Evolutionary conservation across 2,329 filamentous ascomycete species (phyloP).

Genomic region (Cladosporium sp.): DNA sequence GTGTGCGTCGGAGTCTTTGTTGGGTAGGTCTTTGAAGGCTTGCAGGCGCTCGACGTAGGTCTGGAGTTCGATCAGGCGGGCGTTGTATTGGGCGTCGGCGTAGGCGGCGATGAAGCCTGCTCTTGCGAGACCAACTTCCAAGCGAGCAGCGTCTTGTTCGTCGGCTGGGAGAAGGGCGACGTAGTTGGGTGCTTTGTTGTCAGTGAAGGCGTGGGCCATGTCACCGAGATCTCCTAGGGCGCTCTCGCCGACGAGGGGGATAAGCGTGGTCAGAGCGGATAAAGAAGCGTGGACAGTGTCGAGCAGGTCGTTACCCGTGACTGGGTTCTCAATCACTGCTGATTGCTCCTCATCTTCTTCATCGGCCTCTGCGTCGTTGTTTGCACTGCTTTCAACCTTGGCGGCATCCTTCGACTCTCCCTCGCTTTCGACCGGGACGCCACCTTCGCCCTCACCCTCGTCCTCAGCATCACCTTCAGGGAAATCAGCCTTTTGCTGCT

Average conservation of each 20-base stretch:
- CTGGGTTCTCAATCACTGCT: constrained; percentile 62
- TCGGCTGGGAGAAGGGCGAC: constrained; percentile 35
- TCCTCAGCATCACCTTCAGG: constrained; percentile 22
- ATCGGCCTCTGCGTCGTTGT: constrained; percentile 26
- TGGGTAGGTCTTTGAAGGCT: constrained; percentile 27
- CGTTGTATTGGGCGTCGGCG: constrained; percentile 54
- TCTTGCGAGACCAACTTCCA: constrained; percentile 48
- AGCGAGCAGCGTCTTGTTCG: constrained; percentile 25
- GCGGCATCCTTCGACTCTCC: constrained; percentile 19
- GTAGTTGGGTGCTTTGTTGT: constrained; percentile 52
- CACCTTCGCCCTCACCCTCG: constrained; percentile 12
- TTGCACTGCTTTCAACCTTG: constrained; percentile 31
- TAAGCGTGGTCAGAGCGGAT: constrained; percentile 38
- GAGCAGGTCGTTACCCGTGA: constrained; percentile 61
- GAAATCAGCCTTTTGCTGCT: constrained; percentile 34
- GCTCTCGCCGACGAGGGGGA: constrained; percentile 49
- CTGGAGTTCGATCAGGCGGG: constrained; percentile 44
- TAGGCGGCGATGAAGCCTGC: constrained; percentile 56
- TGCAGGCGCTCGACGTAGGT: constrained; percentile 49
- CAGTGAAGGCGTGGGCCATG: constrained; percentile 54
- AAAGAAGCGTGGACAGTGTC: constrained; percentile 66
- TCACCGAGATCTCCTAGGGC: constrained; percentile 49
- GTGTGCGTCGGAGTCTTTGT: constrained; percentile 51
- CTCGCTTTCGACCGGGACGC: constrained; percentile 22
- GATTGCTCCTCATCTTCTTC: constrained; percentile 51